Conservation (phyloP, 179 eudicot genomes). For the Nepenthes alata region DNA sequence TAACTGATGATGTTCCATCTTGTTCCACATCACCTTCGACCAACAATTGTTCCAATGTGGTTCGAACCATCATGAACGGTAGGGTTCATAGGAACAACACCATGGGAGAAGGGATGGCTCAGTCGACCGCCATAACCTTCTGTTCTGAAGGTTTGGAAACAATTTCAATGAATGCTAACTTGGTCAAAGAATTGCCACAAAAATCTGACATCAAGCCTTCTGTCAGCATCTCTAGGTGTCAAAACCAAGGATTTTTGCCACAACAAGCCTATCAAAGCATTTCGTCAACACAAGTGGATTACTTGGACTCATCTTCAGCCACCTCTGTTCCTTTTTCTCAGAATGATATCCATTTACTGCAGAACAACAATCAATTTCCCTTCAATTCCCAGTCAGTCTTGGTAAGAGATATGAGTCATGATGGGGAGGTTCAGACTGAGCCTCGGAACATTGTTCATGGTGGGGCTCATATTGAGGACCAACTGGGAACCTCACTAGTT, state of each 20-base stretch:
- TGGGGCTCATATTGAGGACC: conserved; percentile 36
- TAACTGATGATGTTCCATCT: conserved; percentile 72
- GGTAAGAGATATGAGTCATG: conserved; percentile 49
- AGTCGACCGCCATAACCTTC: conserved; percentile 29
- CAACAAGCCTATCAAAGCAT: conserved; percentile 40
- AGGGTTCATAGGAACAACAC: conserved; percentile 27
- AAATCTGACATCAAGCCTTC: conserved; percentile 52
- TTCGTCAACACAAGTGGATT: conserved; percentile 54
- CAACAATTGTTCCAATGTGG: conserved; percentile 38
- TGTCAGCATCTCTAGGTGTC: conserved; percentile 41
- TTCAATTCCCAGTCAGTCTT: conserved; percentile 50
- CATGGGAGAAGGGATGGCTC: conserved; percentile 33
- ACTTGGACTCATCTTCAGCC: conserved; percentile 83
- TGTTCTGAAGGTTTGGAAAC: conserved; percentile 41
- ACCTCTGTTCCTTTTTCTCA: conserved; percentile 73
- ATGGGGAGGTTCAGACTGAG: conserved; percentile 47
- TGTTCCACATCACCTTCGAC: conserved; percentile 86
- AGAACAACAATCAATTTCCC: conserved; percentile 29
- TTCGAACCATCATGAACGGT: conserved; percentile 32
- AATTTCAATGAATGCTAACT: conserved; percentile 27
- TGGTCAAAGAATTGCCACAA: conserved; percentile 37
- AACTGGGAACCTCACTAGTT: conserved; percentile 38
- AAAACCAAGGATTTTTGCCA: conserved; percentile 40
- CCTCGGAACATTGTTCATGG: conserved; percentile 30
- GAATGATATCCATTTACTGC: conserved; percentile 44